Conservation (phyloP, 2,329 filamentous ascomycete genomes). For the Setomelanomma holmii region DNA sequence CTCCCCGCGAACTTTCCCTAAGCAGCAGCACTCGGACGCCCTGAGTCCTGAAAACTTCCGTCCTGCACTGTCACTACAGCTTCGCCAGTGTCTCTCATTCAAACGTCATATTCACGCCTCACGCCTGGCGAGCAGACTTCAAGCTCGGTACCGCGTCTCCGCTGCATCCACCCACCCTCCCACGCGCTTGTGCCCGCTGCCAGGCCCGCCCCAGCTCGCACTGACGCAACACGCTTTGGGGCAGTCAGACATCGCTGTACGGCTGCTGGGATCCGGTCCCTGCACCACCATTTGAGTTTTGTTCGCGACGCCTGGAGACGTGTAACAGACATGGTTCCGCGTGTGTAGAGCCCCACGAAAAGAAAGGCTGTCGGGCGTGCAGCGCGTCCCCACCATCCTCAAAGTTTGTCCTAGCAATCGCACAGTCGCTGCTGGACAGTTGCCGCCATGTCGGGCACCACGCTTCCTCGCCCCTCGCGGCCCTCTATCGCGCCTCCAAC, state of each 20-base stretch:
- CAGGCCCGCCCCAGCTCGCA: slow-evolving; percentile 19
- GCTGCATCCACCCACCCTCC: slow-evolving; percentile 13
- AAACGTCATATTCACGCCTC: not conserved
- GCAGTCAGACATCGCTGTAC: slow-evolving; percentile 16
- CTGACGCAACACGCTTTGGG: slow-evolving; percentile 14
- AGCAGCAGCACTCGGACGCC: not conserved
- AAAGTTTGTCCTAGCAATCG: not conserved
- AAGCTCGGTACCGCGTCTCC: slow-evolving; percentile 8
- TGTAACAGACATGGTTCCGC: slow-evolving; percentile 37
- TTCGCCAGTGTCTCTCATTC: not conserved
- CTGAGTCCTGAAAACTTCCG: not conserved
- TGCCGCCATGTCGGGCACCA: slow-evolving; percentile 58
- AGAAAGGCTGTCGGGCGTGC: slow-evolving; percentile 18
- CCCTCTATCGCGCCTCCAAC: slow-evolving; percentile 71
- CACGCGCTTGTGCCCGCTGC: slow-evolving; percentile 16
- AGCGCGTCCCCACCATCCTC: slow-evolving; percentile 11
- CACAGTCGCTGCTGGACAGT: slow-evolving; percentile 6
- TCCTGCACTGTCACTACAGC: slow-evolving; percentile 4
- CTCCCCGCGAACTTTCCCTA: slow-evolving; percentile 1
- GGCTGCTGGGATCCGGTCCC: slow-evolving; percentile 4
- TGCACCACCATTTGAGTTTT: slow-evolving; percentile 5
- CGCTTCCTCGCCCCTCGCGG: slow-evolving; percentile 71
- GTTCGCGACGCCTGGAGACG: slow-evolving; percentile 6
- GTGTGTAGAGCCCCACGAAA: slow-evolving; percentile 22
- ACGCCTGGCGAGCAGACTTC: slow-evolving; percentile 5